Conservation (phyloP, 1,284 basidiomycete genomes). For the Sanghuangporus weigelae region DNA sequence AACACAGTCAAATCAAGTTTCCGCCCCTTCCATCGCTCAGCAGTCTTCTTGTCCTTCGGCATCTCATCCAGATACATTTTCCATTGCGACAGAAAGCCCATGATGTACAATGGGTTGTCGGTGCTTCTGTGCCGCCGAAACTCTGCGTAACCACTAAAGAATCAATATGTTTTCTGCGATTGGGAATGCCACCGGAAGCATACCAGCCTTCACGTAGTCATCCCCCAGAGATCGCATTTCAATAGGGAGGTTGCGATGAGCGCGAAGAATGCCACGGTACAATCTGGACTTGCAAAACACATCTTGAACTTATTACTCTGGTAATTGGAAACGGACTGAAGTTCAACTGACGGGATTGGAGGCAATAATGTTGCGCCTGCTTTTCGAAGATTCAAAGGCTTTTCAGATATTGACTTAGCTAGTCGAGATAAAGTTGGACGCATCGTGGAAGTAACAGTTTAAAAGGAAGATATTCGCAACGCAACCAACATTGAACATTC, state of each 20-base stretch:
- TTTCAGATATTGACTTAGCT: slow-evolving; percentile 58
- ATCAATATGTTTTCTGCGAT: not conserved
- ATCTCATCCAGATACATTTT: slow-evolving; percentile 83
- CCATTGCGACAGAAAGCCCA: slow-evolving; percentile 92
- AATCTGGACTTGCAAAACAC: slow-evolving; percentile 42
- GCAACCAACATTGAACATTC: too few relatives aligned
- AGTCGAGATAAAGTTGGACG: slow-evolving; percentile 45
- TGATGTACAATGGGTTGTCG: slow-evolving; percentile 83
- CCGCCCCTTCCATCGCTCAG: slow-evolving; percentile 54
- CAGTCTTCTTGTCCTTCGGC: slow-evolving; percentile 36
- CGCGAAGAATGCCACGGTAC: slow-evolving; percentile 75
- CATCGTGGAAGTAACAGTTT: slow-evolving; percentile 38
- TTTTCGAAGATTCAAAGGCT: slow-evolving; percentile 58
- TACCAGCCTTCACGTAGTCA: slow-evolving; percentile 81
- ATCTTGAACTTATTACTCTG: not conserved
- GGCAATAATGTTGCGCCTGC: slow-evolving; percentile 73
- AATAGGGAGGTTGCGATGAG: slow-evolving; percentile 66
- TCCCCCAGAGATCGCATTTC: slow-evolving; percentile 89
- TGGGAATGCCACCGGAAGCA: slow-evolving; percentile 17
- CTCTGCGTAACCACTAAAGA: slow-evolving; percentile 41
- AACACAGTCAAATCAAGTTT: slow-evolving; percentile 71
- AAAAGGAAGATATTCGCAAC: too few relatives aligned
- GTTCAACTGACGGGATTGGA: slow-evolving; percentile 78
- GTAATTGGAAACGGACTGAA: slow-evolving; percentile 26
- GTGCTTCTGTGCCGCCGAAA: slow-evolving; percentile 77